Evolutionary conservation across 169 alveolate genomes (phyloP).

Genomic region (Cryptosporidium viatorum): DNA sequence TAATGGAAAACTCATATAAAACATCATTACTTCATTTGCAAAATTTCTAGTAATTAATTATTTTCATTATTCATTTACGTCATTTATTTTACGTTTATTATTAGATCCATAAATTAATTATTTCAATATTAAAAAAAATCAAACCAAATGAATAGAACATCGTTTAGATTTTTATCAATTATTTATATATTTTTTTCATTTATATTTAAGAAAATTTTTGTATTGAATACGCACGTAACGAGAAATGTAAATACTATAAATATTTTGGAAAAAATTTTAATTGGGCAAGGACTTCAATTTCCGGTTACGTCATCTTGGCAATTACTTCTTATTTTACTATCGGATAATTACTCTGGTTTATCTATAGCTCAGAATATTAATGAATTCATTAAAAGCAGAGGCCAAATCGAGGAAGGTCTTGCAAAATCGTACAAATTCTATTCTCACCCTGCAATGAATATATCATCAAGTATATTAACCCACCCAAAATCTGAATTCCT

Average conservation of each 20-base stretch:
- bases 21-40: not conserved
- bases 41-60: not conserved
- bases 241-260: not conserved
- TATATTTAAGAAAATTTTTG: not conserved
- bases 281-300: not conserved
- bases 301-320: constrained; percentile 61
- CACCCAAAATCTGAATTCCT: constrained; percentile 32
- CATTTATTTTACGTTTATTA: not conserved
- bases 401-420: not conserved
- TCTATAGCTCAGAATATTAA: constrained; percentile 22
- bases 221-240: not conserved
- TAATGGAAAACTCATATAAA: constrained; percentile 43
- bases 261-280: constrained; percentile 3
- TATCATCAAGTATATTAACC: constrained; percentile 13
- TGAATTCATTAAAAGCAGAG: constrained; percentile 14
- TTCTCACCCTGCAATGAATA: constrained; percentile 17
- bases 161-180: not conserved
- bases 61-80: not conserved
- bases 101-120: constrained; percentile 5
- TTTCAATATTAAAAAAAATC: not conserved
- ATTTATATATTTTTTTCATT: not conserved
- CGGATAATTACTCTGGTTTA: not conserved
- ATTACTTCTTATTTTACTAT: constrained; percentile 4
- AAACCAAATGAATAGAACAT: not conserved
- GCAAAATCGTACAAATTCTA: constrained; percentile 20